Base-by-base conservation (phyloP, 2,329 filamentous ascomycete species). In the Clathrospora elynae region DNA sequence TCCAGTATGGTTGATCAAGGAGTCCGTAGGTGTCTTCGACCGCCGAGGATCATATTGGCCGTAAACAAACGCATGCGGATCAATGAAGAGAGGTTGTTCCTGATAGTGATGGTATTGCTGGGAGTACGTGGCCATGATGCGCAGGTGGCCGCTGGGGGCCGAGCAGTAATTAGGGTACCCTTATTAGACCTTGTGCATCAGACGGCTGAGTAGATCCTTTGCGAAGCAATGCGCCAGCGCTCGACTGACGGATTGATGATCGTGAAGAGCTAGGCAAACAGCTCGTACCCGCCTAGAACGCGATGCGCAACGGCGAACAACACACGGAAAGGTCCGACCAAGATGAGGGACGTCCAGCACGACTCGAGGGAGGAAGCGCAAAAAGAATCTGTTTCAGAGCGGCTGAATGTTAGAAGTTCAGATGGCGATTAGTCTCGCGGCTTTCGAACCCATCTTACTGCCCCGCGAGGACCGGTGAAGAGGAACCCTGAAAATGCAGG, bases 391-490 rank as follows among this genome's bases (percentile, higher is more conserved):
- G 49, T 47, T 52, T 53, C 46, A 53, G 40, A 38, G 54, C 56
- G 55, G 61, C 57, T 63, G 64, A 62, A 47, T 51, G 49, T 47
- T 42, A 51, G 48, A 53, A 52, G 46, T 54, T 53, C 51, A 49
- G 54, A 59, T 50, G 51, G 55, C 45, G 42, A 53, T 42, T 47
- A 49, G 47, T 54, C 44, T 47, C 30, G 51, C 53, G 51, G 51
- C 53, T 51, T 51, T 53, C 46, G 53, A 47, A 54, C 49, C 44
- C 60, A 59, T 56, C 57, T 61, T 50, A 66, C 46, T 54, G 52
- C 64, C 63, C 66, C 64, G 61, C 66, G 53, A 57, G 37, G 52
- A 67, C 67, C 67, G 67, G 67, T 70, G 54, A 69, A 60, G 45
- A 53, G 42, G 26, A 46, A 51, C 51, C 53, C 41, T 47, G 44